A percentile compares a stretch with the other conserved stretches of the same genome.
Evolutionary conservation across 2,329 filamentous ascomycete species (phyloP).

Genomic region (Apiospora aurea): DNA sequence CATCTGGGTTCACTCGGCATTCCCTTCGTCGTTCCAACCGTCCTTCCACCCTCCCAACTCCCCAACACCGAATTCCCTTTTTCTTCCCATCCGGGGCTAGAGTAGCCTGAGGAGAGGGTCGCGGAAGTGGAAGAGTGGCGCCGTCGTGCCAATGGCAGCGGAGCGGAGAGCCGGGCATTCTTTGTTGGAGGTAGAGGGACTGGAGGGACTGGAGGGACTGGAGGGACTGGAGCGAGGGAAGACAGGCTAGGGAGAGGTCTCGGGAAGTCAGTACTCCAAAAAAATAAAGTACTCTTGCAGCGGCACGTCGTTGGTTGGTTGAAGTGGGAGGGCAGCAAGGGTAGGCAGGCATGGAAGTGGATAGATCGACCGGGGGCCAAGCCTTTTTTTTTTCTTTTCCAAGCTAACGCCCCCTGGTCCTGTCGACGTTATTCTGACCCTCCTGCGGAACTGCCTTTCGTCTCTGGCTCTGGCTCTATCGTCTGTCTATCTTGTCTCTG

Average conservation of each 20-base stretch:
- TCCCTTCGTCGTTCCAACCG: background rate
- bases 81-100: background rate
- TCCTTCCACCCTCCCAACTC: background rate
- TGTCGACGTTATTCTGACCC: slow-evolving; percentile 23
- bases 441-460: background rate
- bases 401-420: slow-evolving; percentile 20
- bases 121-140: slow-evolving; percentile 8
- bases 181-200: background rate
- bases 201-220: no score
- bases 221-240: background rate
- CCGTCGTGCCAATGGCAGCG: slow-evolving; percentile 12
- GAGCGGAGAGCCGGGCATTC: background rate
- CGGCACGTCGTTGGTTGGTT: slow-evolving; percentile 10
- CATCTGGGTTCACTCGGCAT: background rate
- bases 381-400: no score
- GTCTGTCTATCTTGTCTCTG: background rate
- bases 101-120: no score
- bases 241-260: no score
- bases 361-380: slow-evolving; percentile 7
- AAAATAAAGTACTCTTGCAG: slow-evolving; percentile 8
- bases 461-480: background rate
- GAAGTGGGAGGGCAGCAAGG: background rate
- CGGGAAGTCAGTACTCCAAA: background rate
- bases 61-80: background rate
- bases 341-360: background rate